A percentile compares a stretch with the other conserved stretches of the same genome.
These are phyloP conservation scores for Podaxis mareebaensis DNA, from an alignment of 768 basidiomycete species.

Conservation along the genomic window DNA sequence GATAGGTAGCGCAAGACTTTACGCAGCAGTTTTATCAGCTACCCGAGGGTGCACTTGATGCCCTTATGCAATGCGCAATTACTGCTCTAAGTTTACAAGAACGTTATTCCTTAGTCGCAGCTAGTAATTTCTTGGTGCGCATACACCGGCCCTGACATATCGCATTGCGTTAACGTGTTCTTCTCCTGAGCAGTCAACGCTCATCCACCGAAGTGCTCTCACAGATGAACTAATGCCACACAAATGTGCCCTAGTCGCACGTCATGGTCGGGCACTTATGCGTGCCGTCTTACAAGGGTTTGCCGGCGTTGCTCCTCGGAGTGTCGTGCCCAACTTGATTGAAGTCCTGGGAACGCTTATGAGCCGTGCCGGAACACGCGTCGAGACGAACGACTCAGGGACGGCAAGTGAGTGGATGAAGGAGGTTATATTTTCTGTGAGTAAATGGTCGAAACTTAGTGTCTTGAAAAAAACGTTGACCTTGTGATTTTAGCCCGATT, in stretches of 20 bases:
- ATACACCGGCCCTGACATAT: neutral
- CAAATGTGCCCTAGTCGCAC: conserved; percentile 40
- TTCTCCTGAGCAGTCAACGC: conserved; percentile 46
- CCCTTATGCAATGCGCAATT: conserved; percentile 69
- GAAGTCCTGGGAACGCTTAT: conserved; percentile 75
- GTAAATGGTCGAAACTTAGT: conserved; percentile 13
- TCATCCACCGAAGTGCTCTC: conserved; percentile 66
- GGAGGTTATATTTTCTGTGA: conserved; percentile 67
- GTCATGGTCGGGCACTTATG: conserved; percentile 67
- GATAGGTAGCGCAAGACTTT: conserved; percentile 57
- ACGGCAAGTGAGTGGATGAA: conserved; percentile 65
- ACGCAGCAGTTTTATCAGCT: conserved; percentile 60
- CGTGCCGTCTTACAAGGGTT: conserved; percentile 77
- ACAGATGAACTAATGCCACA: conserved; percentile 61
- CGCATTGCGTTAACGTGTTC: neutral
- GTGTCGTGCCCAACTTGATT: conserved; percentile 79
- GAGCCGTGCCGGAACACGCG: conserved; percentile 39
- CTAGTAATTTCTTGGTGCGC: conserved; percentile 81
- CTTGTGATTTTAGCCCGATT: conserved; percentile 54
- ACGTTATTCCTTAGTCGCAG: conserved; percentile 80
- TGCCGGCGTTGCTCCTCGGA: conserved; percentile 82
- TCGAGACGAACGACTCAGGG: conserved; percentile 30
- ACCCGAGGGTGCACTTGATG: conserved; percentile 62
- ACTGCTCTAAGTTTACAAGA: conserved; percentile 73
- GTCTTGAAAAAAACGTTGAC: neutral